phyloP scores from a whole-genome alignment of 192 early-diverging fungal genomes.

The Umbelopsis sp. region DNA sequence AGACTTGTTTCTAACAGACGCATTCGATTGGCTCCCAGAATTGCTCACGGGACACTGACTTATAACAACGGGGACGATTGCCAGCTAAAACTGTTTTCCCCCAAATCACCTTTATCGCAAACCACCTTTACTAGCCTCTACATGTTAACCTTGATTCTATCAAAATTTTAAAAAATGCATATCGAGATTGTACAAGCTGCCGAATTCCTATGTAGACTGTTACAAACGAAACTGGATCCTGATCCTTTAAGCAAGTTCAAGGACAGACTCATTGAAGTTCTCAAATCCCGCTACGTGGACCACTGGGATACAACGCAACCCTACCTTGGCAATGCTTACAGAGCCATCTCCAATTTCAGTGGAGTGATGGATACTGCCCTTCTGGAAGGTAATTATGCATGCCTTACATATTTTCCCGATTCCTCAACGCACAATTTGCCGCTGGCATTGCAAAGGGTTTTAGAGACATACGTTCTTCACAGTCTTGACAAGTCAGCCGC shows the following conservation, averaged over 20 bases:
- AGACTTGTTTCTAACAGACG: neutral
- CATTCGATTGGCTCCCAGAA: neutral
- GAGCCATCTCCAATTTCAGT: constrained; percentile 75
- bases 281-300: constrained; percentile 61
- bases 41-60: constrained; percentile 16
- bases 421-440: no score
- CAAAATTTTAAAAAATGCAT: constrained; percentile 28
- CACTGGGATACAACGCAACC: constrained; percentile 77
- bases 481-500: neutral
- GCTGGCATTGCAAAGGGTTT: no score
- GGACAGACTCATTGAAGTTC: constrained; percentile 48
- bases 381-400: constrained; percentile 45
- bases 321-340: constrained; percentile 71
- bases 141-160: neutral
- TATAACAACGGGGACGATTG: neutral
- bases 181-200: constrained; percentile 42
- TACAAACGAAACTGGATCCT: constrained; percentile 26
- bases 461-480: no score
- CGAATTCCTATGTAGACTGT: constrained; percentile 38
- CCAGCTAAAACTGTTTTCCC: neutral
- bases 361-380: constrained; percentile 65
- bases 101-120: neutral
- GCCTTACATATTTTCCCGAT: neutral
- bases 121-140: neutral
- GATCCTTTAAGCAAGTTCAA: constrained; percentile 43